Base-by-base conservation (phyloP, 1,284 basidiomycete genomes). In the Sphagnurus paluster region DNA sequence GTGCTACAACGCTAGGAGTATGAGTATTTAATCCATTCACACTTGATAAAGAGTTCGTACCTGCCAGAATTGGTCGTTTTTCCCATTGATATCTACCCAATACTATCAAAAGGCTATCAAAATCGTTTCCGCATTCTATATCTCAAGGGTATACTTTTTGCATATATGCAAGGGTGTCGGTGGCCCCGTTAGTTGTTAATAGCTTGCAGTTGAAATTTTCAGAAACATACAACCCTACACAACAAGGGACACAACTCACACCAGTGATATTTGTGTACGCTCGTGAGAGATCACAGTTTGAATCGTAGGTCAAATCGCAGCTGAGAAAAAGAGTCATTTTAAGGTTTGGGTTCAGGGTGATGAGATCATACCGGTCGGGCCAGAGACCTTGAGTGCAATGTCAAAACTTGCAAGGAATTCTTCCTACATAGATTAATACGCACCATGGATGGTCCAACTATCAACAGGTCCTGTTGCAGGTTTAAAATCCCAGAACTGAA, bases 361-460 rank as follows among this genome's bases (percentile, higher is more conserved):
- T 11, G 2, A 42, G 26, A 20, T 50, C 77, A 44, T 56, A 87
- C 82, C 82, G 64, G 58, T 87, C 83, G 5, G 82, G 81, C 86
- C 85, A 87, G 36, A 87, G 67, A 41, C 84, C 82, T 84, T 41
- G 4, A 26, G 32, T 20, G 21, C 35, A 34, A 17, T 23, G 44
- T 37, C 47, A 55, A 34, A 45, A 41, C 24, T 37, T 44, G 29
- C 23, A 23, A 4, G 16, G 48, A 9, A 14, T 28, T 23, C 6
- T 5, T 11, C 2, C n/a, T n/a, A n/a, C n/a, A n/a, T n/a, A n/a
- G n/a, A n/a, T n/a, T 13, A 19, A 7, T 13, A 52, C 74, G 37
- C 50, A 81, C 86, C 86, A 45, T 88, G 86, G 52, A 89, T 85
- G 0, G 85, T 87, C 86, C 87, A 90, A 55, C 80, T 84, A 58